Base-by-base conservation (phyloP, 352 stramenopile species). In the Phytopythium montanum region DNA sequence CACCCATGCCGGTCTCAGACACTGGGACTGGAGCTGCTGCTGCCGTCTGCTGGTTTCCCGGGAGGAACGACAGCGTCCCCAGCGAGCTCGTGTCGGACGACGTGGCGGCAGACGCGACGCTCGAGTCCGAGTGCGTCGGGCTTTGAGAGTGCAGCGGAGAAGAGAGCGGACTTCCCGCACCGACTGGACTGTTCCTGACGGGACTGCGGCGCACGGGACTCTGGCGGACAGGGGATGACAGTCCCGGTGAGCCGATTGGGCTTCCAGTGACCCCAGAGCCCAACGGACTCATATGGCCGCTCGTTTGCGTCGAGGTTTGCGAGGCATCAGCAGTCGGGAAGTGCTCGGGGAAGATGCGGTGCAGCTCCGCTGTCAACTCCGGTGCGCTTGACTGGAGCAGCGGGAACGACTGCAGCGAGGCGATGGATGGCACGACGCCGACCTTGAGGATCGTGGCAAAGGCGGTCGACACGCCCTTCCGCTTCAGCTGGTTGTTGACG, bases 311-410 rank as follows among this genome's bases (percentile, higher is more conserved):
- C 23, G 65, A 54, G 13, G 60, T 39, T 10, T 74, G 70, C 8
- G 79, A 67, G 51, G 68, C 72, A 44, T 91, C 81, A 48, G 81
- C 68, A 2, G 77, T 83, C 3, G 84, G 76, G 49, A 92, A 94
- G 39, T 94, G 81, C 61, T 94, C 84, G 1, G 84, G 84, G 42
- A 94, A 94, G 57, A 94, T 92, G 26, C 84, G 81, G 60, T 92
- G 71, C 38, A 94, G 70, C 33, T 90, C 81, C 0, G 68, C 82
- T 48, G 85, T 85, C 25, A 92, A 57, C 60, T 92, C 81, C 21
- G 81, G 78, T 1, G 84, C 75, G 63, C 72, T 90, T 29, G 81
- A 85, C 21, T 78, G 55, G 29, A 94, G 66, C 38, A 90, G 69
- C 6, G 84, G 80, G 49, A 94, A 94, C n/a, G 78, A 89, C 59